Evolutionary conservation across 1,139 yeast genomes (phyloP), one percentile per base, ranked within the genome.

Genomic region (Candida sanyaensis): DNA sequence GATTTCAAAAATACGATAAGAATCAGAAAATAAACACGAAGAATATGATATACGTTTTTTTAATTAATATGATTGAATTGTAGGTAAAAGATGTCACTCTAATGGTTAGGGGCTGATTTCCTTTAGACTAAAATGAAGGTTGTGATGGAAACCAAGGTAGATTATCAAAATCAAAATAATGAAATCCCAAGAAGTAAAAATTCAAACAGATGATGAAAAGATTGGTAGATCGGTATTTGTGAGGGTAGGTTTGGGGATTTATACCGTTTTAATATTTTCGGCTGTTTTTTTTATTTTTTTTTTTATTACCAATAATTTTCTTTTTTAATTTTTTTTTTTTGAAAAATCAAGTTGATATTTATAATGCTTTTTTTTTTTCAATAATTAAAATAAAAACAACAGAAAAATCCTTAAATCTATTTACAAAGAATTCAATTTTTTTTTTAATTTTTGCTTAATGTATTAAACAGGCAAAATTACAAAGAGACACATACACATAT

Each of bases 281-380:
- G 3, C 21, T 17, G 21, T 17, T 17, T 33, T 36, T 24, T 36
- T 12, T 26, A 8, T 27, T 37, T 37, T 37, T 26, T 12, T 37
- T 27, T 27, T 26, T 10, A n/a, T n/a, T n/a, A n/a, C n/a, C n/a
- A n/a, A n/a, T n/a, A n/a, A n/a, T n/a, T n/a, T n/a, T n/a, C n/a
- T n/a, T n/a, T n/a, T n/a, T n/a, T n/a, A n/a, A n/a, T 26, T 12
- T 37, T 27, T 27, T 26, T 10, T 5, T 37, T 10, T 24, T 39
- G 42, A 39, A 39, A 39, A 39, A 39, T 29, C 28, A 23, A 39
- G 42, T 39, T 39, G 42, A 21, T 39, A 39, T 39, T 39, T 30
- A 39, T 39, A 39, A 30, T 38, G 31, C 13, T 29, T 33, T 13
- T 17, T 17, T 28, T 29, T 33, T 13, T 30, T 8, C 26, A 6